phyloP scores from a whole-genome alignment of 345 rosid genomes.

The Murraya paniculata region DNA sequence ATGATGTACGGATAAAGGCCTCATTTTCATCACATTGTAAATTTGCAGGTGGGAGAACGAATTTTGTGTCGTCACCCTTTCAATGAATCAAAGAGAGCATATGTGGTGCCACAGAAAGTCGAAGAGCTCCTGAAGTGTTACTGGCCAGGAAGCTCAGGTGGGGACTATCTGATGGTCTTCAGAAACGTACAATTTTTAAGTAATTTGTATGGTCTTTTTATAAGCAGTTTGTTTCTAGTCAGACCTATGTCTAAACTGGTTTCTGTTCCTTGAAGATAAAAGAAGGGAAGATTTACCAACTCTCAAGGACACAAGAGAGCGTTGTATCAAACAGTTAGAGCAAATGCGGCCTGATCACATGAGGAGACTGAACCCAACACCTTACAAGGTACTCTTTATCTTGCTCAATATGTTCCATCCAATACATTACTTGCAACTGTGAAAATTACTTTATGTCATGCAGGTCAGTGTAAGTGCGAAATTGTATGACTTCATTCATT shows the following conservation, averaged over 20 bases:
- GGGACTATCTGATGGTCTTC: not conserved
- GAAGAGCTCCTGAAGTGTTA: slow-evolving; percentile 91
- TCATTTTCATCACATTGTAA: not conserved
- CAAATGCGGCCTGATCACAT: slow-evolving; percentile 93
- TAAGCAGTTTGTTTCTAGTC: not conserved
- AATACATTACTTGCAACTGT: not conserved
- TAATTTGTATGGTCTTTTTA: not conserved
- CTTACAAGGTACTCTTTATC: slow-evolving; percentile 62
- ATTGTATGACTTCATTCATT: slow-evolving; percentile 90
- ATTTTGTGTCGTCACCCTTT: slow-evolving; percentile 96
- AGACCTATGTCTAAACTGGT: not conserved
- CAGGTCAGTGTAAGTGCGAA: slow-evolving; percentile 93
- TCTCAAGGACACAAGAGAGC: slow-evolving; percentile 61
- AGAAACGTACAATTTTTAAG: not conserved
- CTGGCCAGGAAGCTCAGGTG: slow-evolving; percentile 89
- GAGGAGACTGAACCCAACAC: slow-evolving; percentile 93
- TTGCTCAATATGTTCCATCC: not conserved
- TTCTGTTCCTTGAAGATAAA: slow-evolving; percentile 41
- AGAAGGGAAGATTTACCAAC: slow-evolving; percentile 67
- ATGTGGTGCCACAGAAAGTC: slow-evolving; percentile 86
- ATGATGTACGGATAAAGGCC: not conserved
- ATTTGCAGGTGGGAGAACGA: slow-evolving; percentile 73
- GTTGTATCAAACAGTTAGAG: slow-evolving; percentile 81
- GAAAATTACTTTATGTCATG: not conserved
- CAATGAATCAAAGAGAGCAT: slow-evolving; percentile 91